Base-by-base conservation (phyloP, 2,329 filamentous ascomycete species). In the Monilinia fructigena region DNA sequence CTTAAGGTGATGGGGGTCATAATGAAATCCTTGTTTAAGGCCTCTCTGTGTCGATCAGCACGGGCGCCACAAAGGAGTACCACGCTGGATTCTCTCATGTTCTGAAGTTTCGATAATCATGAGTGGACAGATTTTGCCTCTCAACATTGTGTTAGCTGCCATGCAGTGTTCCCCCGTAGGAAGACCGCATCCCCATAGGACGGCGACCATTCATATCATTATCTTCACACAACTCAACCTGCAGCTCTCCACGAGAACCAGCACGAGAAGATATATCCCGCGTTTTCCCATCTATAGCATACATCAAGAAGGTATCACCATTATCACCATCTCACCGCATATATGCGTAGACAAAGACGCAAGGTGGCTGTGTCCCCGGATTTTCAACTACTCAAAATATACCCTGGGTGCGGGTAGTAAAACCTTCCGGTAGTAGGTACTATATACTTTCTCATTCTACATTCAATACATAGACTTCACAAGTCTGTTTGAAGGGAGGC, bases 141-240 rank as follows among this genome's bases (percentile, higher is more conserved):
- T 35, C 55, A 26, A 38, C 38, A 52, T 59, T 23, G 26, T 60
- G 47, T 45, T 65, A 60, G 55, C 55, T 60, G 35, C 63, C 55
- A 65, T 65, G 63, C 63, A 26, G 63, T 65, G 63, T 60, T 65
- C 63, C 60, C 55, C 63, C 63, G 35, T 35, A 61, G 63, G 63
- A 65, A 60, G 45, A 53, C 63, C 63, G 55, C 63, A 65, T 65
- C 26, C 38, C 50, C 20, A 65, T 35, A 65, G 63, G 35, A 65
- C 63, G 63, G 63, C 63, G 63, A 65, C 55, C 63, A 65, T 65
- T 65, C 63, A 60, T 12, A 65, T 60, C 55, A 60, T 65, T 65
- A 60, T 65, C 63, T 60, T 65, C 47, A 31, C 63, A 65, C 63
- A 58, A 14, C 20, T 54, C 55, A 42, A 60, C 55, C 55, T 65